Conservation (phyloP, 257 asterid genomes). For the Gardenia jasminoides region DNA sequence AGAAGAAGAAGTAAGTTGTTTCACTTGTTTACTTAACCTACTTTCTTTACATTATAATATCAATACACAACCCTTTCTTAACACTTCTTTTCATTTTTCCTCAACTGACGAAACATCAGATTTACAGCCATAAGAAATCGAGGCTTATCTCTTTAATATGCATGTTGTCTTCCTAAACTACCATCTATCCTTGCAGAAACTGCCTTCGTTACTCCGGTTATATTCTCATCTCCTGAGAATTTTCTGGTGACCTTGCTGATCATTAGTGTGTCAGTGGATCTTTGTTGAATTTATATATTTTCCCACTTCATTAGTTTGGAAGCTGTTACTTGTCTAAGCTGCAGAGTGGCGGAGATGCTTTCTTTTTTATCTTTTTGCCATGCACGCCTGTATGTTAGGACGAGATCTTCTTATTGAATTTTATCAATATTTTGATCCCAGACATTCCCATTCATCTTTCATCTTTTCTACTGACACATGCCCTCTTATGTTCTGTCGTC, state of each 20-base stretch:
- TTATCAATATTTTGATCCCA: neutral
- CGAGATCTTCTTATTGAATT: no score
- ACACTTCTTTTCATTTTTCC: neutral
- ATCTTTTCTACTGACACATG: neutral
- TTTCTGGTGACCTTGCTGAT: neutral
- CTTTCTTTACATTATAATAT: neutral
- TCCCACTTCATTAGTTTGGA: neutral
- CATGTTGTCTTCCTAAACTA: neutral
- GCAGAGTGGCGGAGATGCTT: neutral
- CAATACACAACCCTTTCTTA: neutral
- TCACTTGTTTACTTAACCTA: neutral
- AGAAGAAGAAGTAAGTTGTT: slow-evolving; percentile 79
- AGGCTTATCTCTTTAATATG: neutral
- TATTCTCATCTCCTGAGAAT: neutral
- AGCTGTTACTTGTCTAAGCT: neutral
- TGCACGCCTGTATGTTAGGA: neutral
- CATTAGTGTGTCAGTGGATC: neutral
- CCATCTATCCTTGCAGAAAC: neutral
- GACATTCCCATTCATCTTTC: neutral
- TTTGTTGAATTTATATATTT: neutral
- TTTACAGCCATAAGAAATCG: neutral
- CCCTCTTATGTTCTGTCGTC: neutral
- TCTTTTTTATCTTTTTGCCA: neutral
- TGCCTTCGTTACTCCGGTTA: neutral
- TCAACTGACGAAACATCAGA: neutral